Evolutionary conservation across 2,329 filamentous ascomycete genomes (phyloP).

Genomic region (Verticillium albo-atrum): DNA sequence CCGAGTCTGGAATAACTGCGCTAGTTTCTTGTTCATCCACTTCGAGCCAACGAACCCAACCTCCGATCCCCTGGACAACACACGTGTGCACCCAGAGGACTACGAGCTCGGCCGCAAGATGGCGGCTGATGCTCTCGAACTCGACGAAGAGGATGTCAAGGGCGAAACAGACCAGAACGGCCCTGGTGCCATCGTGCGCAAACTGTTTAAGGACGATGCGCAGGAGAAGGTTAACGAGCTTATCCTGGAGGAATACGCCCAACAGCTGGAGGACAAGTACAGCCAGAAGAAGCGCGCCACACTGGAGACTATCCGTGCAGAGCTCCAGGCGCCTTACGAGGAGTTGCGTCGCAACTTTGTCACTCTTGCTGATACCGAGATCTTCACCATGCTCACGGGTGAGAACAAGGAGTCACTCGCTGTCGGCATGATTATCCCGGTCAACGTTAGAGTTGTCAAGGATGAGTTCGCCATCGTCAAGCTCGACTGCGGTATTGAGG

Average conservation of each 20-base stretch:
- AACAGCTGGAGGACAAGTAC: slow-evolving; percentile 89
- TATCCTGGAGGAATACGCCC: slow-evolving; percentile 93
- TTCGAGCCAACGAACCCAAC: slow-evolving; percentile 78
- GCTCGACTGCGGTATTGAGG: slow-evolving; percentile 92
- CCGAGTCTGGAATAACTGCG: slow-evolving; percentile 93
- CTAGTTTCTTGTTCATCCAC: slow-evolving; percentile 88
- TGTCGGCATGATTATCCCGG: slow-evolving; percentile 88
- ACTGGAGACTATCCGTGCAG: slow-evolving; percentile 90
- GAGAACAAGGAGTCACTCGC: slow-evolving; percentile 80
- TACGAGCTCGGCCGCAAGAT: slow-evolving; percentile 98
- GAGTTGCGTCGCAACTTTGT: slow-evolving; percentile 82
- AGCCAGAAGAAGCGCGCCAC: slow-evolving; percentile 94
- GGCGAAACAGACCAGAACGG: slow-evolving; percentile 89
- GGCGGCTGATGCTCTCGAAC: slow-evolving; percentile 91
- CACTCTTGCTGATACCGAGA: slow-evolving; percentile 65
- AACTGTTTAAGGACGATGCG: slow-evolving; percentile 90
- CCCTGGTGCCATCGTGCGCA: slow-evolving; percentile 83
- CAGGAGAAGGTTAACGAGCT: slow-evolving; percentile 95
- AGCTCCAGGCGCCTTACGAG: slow-evolving; percentile 89
- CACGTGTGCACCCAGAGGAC: slow-evolving; percentile 95
- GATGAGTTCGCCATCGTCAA: slow-evolving; percentile 91
- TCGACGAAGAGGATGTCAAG: slow-evolving; percentile 97
- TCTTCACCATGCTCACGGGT: slow-evolving; percentile 95
- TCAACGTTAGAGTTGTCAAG: slow-evolving; percentile 82
- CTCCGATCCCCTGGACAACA: slow-evolving; percentile 92